Evolutionary conservation across 2,329 filamentous ascomycete species (phyloP), one percentile per base, ranked within the genome.

Genomic region (Diplodia intermedia): DNA sequence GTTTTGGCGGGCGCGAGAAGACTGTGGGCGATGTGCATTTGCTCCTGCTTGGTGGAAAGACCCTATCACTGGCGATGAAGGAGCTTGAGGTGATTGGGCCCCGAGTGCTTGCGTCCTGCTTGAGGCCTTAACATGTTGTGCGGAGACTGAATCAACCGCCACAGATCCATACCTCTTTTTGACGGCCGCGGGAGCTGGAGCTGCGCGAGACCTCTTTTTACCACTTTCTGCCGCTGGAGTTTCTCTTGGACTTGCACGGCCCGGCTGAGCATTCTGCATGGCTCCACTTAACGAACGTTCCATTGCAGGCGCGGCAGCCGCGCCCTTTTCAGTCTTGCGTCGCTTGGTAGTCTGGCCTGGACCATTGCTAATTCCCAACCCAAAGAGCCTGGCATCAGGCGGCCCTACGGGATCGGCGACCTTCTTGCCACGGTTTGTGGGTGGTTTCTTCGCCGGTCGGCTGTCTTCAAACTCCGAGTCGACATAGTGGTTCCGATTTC

Each of bases 391-490:
- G 31, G 72, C 71, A 47, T 80, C 78, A 20, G 73, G 67, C 54
- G 77, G 81, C 26, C 77, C 76, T 43, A 80, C 73, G 2, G 83
- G 78, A 50, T 90, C 86, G 43, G 84, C 84, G 6, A 84, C 82
- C 75, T 90, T 93, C 65, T 90, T 86, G 60, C 84, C 84, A 77
- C 92, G 92, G 71, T 80, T 82, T 69, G 83, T 84, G 36, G 85
- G 84, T 70, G 77, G 76, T 77, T 91, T 92, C 82, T 93, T 95
- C 60, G 79, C 75, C 0, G 74, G 78, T 47, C 81, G 78, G 67
- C 81, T 82, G 62, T 96, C 93, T 71, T 97, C 93, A 71, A 90
- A 89, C 73, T 97, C 93, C 0, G 91, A 92, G 70, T 96, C 93
- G 40, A 86, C 85, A 69, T 91, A 88, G 54, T 90, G 88, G 74